phyloP scores from a whole-genome alignment of 2,329 filamentous ascomycete species.

The Emmonsiellopsis sp. region DNA sequence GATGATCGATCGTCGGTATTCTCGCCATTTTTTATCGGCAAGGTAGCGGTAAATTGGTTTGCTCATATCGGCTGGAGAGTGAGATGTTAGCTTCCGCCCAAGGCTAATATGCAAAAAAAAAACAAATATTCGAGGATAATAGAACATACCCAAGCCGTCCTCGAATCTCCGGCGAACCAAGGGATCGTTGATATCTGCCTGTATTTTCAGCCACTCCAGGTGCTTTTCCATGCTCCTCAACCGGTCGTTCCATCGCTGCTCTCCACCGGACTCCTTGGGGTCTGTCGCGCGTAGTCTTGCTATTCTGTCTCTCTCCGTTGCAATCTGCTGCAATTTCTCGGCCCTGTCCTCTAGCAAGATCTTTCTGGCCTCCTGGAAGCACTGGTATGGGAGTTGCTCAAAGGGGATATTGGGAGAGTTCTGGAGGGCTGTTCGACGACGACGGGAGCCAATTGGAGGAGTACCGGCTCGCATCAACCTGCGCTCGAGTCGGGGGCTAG shows the following conservation, averaged over 20 bases:
- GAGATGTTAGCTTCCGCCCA: not conserved
- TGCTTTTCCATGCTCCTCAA: constrained; percentile 61
- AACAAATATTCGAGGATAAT: not conserved
- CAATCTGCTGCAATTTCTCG: constrained; percentile 69
- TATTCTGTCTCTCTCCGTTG: constrained; percentile 58
- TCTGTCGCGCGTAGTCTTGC: constrained; percentile 51
- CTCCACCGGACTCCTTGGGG: constrained; percentile 52
- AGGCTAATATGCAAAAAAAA: constrained; percentile 2
- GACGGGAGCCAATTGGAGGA: constrained; percentile 70
- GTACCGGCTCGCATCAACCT: constrained; percentile 59
- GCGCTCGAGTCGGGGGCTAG: constrained; percentile 54
- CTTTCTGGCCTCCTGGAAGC: constrained; percentile 90
- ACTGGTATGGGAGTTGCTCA: constrained; percentile 91
- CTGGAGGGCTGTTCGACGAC: constrained; percentile 66
- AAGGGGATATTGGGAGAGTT: constrained; percentile 64
- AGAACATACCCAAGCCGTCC: constrained; percentile 65
- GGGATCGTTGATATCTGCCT: constrained; percentile 91
- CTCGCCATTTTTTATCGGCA: constrained; percentile 77
- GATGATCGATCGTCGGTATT: constrained; percentile 69
- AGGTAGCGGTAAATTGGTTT: constrained; percentile 93
- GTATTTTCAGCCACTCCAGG: constrained; percentile 72
- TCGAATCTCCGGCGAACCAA: constrained; percentile 89
- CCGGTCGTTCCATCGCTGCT: constrained; percentile 54
- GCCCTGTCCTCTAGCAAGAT: constrained; percentile 69
- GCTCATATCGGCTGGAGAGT: constrained; percentile 69